Conservation (phyloP, 2,329 filamentous ascomycete species). For the Pseudogymnoascus sp. region DNA sequence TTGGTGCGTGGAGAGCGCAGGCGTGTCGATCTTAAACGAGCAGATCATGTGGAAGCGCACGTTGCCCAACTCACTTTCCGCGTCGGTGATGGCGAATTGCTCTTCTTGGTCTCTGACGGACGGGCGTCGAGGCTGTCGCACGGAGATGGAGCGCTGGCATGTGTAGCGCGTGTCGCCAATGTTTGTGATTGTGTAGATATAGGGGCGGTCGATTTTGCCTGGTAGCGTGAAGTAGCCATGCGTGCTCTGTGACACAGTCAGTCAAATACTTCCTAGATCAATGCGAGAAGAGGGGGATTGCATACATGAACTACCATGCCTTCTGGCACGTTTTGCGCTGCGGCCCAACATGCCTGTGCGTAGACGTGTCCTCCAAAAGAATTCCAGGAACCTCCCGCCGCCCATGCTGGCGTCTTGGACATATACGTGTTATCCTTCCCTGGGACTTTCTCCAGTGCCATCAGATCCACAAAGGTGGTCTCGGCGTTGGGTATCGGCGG, state of each 20-base stretch:
- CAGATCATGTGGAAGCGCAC: slow-evolving; percentile 45
- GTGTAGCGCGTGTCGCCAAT: slow-evolving; percentile 42
- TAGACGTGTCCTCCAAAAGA: slow-evolving; percentile 41
- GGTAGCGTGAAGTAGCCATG: slow-evolving; percentile 48
- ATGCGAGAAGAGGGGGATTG: slow-evolving; percentile 9
- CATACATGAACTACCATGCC: slow-evolving; percentile 37
- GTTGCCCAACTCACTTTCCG: slow-evolving; percentile 29
- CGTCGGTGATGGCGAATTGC: slow-evolving; percentile 6
- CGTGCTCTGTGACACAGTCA: slow-evolving; percentile 27
- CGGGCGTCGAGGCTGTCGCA: slow-evolving; percentile 40
- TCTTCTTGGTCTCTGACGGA: slow-evolving; percentile 27
- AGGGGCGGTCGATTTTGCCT: slow-evolving; percentile 43
- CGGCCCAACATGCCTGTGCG: slow-evolving; percentile 35
- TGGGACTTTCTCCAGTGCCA: slow-evolving; percentile 13
- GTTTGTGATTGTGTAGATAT: slow-evolving; percentile 43
- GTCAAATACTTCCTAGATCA: neutral
- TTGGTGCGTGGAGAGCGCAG: slow-evolving; percentile 13
- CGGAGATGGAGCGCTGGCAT: slow-evolving; percentile 43
- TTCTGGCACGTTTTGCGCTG: slow-evolving; percentile 30
- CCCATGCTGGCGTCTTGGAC: slow-evolving; percentile 14
- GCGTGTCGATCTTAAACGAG: slow-evolving; percentile 39
- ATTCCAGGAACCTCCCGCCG: slow-evolving; percentile 15
- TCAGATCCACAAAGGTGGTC: slow-evolving; percentile 13
- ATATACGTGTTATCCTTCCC: slow-evolving; percentile 13
- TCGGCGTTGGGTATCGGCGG: neutral